Percentiles rank a stretch among this genome's conserved stretches.
Conservation (phyloP, 2,329 filamentous ascomycete species). For the Raffaelea deltoideospora region DNA sequence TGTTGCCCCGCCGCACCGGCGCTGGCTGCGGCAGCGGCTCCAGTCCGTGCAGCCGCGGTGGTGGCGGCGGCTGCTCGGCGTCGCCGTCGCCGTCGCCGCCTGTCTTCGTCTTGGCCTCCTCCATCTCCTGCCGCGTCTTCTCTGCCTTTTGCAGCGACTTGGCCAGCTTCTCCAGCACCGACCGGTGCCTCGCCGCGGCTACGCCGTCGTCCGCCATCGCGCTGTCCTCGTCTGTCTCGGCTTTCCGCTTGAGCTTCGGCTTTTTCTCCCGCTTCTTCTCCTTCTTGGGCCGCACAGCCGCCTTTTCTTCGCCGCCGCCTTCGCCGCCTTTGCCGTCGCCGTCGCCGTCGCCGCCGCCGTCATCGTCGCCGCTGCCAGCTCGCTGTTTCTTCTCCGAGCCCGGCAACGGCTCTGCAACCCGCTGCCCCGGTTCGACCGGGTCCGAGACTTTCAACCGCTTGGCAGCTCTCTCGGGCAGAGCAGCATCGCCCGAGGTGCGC, state of each 20-base stretch:
- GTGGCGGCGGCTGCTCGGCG: background rate
- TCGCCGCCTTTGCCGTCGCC: slow-evolving; percentile 2
- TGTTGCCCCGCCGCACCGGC: slow-evolving; percentile 38
- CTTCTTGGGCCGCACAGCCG: slow-evolving; percentile 3
- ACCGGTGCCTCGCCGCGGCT: slow-evolving; percentile 24
- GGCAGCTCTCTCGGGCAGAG: background rate
- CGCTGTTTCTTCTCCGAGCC: too few relatives aligned
- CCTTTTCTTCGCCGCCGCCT: slow-evolving; percentile 4
- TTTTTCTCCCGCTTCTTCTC: slow-evolving; percentile 6
- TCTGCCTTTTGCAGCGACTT: slow-evolving; percentile 37
- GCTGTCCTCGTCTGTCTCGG: slow-evolving; percentile 1
- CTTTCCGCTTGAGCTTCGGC: slow-evolving; percentile 7
- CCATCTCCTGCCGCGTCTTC: slow-evolving; percentile 19
- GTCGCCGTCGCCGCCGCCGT: background rate
- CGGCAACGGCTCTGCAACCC: too few relatives aligned
- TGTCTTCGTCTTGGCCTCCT: slow-evolving; percentile 10
- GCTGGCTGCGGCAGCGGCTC: slow-evolving; percentile 70
- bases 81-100: background rate
- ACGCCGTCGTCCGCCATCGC: background rate
- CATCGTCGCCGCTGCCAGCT: background rate
- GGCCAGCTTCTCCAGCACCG: slow-evolving; percentile 37
- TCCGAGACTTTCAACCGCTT: slow-evolving; percentile 6
- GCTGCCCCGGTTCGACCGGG: too few relatives aligned
- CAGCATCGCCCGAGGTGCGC: background rate
- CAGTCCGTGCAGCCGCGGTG: slow-evolving; percentile 48